Base-by-base conservation (phyloP, 768 basidiomycete species). In the Kwoniella dejecticola region DNA sequence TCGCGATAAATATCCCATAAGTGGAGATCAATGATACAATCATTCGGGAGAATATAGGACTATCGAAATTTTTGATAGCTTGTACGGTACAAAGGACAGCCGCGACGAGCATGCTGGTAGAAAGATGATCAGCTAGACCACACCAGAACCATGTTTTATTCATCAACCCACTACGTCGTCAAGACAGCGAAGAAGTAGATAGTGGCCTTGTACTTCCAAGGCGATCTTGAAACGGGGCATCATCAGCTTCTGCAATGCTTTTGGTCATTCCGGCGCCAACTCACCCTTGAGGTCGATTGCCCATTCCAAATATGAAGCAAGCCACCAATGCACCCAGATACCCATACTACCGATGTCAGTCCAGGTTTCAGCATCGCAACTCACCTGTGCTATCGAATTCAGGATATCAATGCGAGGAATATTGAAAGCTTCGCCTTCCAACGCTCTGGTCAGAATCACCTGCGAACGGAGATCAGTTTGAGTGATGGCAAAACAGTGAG, bases 281-380 rank as follows among this genome's bases (percentile, higher is more conserved):
- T 72, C 78, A 92, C 90, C 89, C 87, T 80, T 85, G 84, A 3
- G 93, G 93, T 74, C 89, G 88, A 78, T 96, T 96, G 17, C 94
- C 94, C 92, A 97, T 95, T 0, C 91, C 89, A 77, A 96, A 89
- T 1, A 96, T 81, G 83, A 97, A 96, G 68, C 87, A 89, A 7
- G 89, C 88, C n/a, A 93, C 83, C 27, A 98, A 84, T 41, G 90
- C 84, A 3, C 89, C 89, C 3, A 88, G 86, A 83, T 96, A 87
- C 31, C 87, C 79, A 75, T 90, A 95, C 87, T 93, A 48, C 33
- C 17, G 1, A n/a, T 13, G 56, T 31, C 7, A 44, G 71, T 26
- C 19, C 33, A 30, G 45, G 19, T 12, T 19, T 11, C 44, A 10
- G 24, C 10, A n/a, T 19, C n/a, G 11, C 21, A 27, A 64, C 78